A percentile compares a stretch with the other conserved stretches of the same genome.
Evolutionary conservation across 2,329 filamentous ascomycete species (phyloP).

Genomic region (Penicillium sp.): DNA sequence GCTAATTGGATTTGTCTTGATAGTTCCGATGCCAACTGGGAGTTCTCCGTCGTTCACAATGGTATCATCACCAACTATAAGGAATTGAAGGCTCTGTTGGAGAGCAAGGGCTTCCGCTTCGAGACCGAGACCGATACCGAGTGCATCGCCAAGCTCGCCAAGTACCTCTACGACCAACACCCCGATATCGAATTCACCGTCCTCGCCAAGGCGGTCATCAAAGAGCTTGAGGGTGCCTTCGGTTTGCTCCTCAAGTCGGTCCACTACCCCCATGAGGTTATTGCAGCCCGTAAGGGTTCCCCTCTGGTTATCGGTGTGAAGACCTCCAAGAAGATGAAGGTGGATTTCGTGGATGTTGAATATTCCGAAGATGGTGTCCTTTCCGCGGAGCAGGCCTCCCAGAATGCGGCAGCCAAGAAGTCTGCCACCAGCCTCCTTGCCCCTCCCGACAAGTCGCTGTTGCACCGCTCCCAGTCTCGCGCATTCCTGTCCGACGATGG

Average conservation of each 20-base stretch:
- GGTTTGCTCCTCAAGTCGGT: slow-evolving; percentile 97
- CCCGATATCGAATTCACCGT: slow-evolving; percentile 93
- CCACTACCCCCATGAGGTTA: slow-evolving; percentile 96
- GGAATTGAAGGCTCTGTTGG: slow-evolving; percentile 90
- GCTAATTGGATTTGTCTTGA: not conserved
- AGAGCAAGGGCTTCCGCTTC: slow-evolving; percentile 94
- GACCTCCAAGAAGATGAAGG: slow-evolving; percentile 99
- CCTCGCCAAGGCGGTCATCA: slow-evolving; percentile 94
- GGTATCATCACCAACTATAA: slow-evolving; percentile 99
- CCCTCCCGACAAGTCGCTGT: slow-evolving; percentile 92
- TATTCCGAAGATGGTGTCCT: slow-evolving; percentile 86
- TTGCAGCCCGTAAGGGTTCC: slow-evolving; percentile 97
- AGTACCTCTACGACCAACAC: slow-evolving; percentile 96
- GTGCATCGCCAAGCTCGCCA: slow-evolving; percentile 97
- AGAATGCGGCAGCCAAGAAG: slow-evolving; percentile 97
- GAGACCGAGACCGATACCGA: slow-evolving; percentile 99
- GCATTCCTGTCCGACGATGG: slow-evolving; percentile 99
- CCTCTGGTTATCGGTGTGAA: slow-evolving; percentile 95
- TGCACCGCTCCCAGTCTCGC: slow-evolving; percentile 96
- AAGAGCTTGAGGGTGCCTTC: slow-evolving; percentile 96
- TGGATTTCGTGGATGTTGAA: slow-evolving; percentile 99
- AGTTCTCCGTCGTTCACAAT: slow-evolving; percentile 98
- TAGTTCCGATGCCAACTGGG: slow-evolving; percentile 90
- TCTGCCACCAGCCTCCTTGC: slow-evolving; percentile 70
- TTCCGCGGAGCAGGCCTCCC: slow-evolving; percentile 88